Evolutionary conservation across 2,329 filamentous ascomycete genomes (phyloP).

Genomic region (Penicillium sp.): DNA sequence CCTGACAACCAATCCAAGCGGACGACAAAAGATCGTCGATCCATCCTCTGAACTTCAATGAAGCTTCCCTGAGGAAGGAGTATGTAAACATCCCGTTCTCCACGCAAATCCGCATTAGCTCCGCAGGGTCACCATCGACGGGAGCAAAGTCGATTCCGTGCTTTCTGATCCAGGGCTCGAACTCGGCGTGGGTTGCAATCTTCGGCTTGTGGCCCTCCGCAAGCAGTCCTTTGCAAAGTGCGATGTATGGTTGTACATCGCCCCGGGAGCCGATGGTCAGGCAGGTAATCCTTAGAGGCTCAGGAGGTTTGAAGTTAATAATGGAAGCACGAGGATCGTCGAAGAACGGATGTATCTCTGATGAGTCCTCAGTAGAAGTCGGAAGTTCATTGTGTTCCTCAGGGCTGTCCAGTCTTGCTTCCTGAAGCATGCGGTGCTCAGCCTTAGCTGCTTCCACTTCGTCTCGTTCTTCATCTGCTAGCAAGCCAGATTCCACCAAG

Average conservation of each 20-base stretch:
- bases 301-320: constrained; percentile 81
- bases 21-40: constrained; percentile 82
- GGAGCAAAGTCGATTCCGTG: constrained; percentile 91
- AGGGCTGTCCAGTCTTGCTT: constrained; percentile 59
- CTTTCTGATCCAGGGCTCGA: constrained; percentile 82
- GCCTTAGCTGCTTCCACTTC: constrained; percentile 72
- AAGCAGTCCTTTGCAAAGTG: constrained; percentile 83
- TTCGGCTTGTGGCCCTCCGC: constrained; percentile 81
- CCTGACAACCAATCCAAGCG: constrained; percentile 79
- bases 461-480: constrained; percentile 66
- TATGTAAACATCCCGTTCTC: constrained; percentile 97
- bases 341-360: constrained; percentile 69
- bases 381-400: constrained; percentile 30
- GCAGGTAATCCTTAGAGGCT: constrained; percentile 81
- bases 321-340: constrained; percentile 87
- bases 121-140: constrained; percentile 85
- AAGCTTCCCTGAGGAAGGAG: constrained; percentile 84
- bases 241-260: constrained; percentile 97
- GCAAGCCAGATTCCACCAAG: constrained; percentile 65
- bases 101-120: constrained; percentile 93
- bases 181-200: constrained; percentile 91
- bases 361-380: constrained; percentile 30
- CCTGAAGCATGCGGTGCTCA: constrained; percentile 76
- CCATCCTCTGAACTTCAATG: constrained; percentile 87
- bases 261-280: constrained; percentile 93